Evolutionary conservation across 2,329 filamentous ascomycete species (phyloP), one percentile per base, ranked within the genome.

Genomic region (Xylariaceae sp.): DNA sequence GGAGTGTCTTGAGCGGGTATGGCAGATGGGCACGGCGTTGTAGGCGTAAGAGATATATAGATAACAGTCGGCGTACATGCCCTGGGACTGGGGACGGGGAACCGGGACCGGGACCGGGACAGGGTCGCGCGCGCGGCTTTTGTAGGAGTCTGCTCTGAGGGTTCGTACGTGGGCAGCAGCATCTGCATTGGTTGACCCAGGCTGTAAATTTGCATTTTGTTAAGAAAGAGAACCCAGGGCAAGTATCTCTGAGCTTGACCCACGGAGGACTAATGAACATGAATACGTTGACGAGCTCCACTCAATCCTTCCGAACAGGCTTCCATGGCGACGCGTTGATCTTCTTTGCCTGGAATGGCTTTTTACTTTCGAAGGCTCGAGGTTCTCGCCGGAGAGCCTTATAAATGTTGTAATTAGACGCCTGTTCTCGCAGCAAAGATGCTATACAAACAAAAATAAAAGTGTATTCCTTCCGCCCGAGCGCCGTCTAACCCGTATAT

Each of bases 11-110:
- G 52, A 69, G 68, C 72, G 69, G 71, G 72, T 72, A 74, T 71
- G 67, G 70, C 68, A 67, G 69, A 65, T 68, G 67, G 74, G 73
- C 73, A 69, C 64, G 77, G 77, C 75, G 76, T 78, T 66, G 52
- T 67, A 67, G 77, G 77, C 74, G 76, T 74, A 74, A 69, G 66
- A 58, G 64, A 55, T 69, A 72, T 73, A 58, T 65, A 55, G 69
- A 72, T 73, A 71, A 69, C 71, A 65, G 69, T 68, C 64, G 66
- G 67, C 65, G 69, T 67, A 63, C 67, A 62, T 66, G 57, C 66
- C 68, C 58, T 59, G 23, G 23, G 23, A 30, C 23, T 30, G 23
- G 23, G 23, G 23, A 30, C 23, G 23, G 23, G 23, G 23, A 30
- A 30, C 23, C 23, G 23, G 49, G 53, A 60, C 58, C 61, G 52